Base-by-base conservation (phyloP, 164 flowering plant genomes). In the Piper betle region DNA sequence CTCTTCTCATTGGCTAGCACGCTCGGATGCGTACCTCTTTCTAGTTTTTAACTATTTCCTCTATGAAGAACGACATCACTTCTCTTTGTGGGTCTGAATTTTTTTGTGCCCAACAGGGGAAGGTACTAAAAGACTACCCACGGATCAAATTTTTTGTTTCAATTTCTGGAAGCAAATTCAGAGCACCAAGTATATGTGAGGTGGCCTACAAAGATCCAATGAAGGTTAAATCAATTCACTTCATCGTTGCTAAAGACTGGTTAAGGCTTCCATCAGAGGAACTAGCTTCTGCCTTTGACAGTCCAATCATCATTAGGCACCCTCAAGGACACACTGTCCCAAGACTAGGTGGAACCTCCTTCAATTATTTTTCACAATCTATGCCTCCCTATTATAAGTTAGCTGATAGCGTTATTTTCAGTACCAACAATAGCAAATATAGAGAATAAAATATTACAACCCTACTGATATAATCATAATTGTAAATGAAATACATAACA, bases 261-360 rank as follows among this genome's bases (percentile, higher is more conserved):
- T 57, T 87, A 39, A 79, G 70, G 66, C 19, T 80, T 52, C 91
- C 89, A 19, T 81, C 88, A 17, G 82, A 85, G 69, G 89, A 85
- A 0, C 78, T 83, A 15, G 86, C 91, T 52, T 25, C 82, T n/a
- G 79, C 84, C 52, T 87, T 85, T 65, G 66, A 74, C 9, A 61
- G 77, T 58, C 96, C 96, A 60, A 69, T 85, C 65, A 77, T 87
- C 64, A 78, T 87, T 62, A 75, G 81, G 66, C 96, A 87, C 54
- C 91, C 91, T 10, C 89, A 84, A 69, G 96, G 89, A 61, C 91
- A 87, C 68, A 77, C 83, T 41, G 87, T 87, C 48, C 91, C 96
- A 17, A 81, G 91, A 62, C 73, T 85, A 69, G 89, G 90, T 86
- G 19, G 37, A 53, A 12, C 38, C 4, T 40, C 5, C 10, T 18